A percentile compares a stretch with the other conserved stretches of the same genome.
Conservation (phyloP, 176 grass and related monocot species). For the Lolium perenne region DNA sequence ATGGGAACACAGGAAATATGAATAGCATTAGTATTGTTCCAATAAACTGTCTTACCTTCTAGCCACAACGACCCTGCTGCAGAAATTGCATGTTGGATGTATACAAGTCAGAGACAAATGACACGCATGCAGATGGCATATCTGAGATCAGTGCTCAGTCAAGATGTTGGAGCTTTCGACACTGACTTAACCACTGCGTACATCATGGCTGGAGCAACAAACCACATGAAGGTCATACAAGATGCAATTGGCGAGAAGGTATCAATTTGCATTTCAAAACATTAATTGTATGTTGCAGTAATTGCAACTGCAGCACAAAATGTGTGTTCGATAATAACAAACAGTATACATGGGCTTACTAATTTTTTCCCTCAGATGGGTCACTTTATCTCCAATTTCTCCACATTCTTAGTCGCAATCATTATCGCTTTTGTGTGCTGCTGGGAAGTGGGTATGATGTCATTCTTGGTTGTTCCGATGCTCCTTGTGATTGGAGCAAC, state of each 20-base stretch:
- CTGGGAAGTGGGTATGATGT: constrained; percentile 65
- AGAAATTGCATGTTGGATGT: constrained; percentile 77
- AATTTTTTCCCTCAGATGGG: constrained; percentile 53
- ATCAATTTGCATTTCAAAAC: constrained; percentile 16
- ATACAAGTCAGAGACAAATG: constrained; percentile 69
- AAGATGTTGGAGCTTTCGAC: constrained; percentile 70
- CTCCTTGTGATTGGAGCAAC: constrained; percentile 58
- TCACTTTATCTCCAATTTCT: constrained; percentile 64
- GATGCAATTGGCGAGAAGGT: constrained; percentile 86
- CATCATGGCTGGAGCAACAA: constrained; percentile 60
- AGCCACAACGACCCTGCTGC: not conserved
- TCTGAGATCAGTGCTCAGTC: constrained; percentile 61
- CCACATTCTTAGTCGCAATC: constrained; percentile 59
- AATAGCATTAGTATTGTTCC: constrained; percentile 13
- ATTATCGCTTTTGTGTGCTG: constrained; percentile 60
- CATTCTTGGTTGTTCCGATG: constrained; percentile 64
- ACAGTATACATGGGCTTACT: not conserved
- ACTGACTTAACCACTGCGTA: constrained; percentile 63
- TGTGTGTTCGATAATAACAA: not conserved
- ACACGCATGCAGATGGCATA: constrained; percentile 58
- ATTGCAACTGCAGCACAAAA: constrained; percentile 27
- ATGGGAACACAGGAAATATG: not conserved
- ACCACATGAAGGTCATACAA: constrained; percentile 72
- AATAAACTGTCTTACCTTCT: constrained; percentile 29
- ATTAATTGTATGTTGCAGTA: constrained; percentile 20